A percentile compares a stretch with the other conserved stretches of the same genome.
phyloP scores from a whole-genome alignment of 345 rosid species.

The Gynandropsis gynandra region DNA sequence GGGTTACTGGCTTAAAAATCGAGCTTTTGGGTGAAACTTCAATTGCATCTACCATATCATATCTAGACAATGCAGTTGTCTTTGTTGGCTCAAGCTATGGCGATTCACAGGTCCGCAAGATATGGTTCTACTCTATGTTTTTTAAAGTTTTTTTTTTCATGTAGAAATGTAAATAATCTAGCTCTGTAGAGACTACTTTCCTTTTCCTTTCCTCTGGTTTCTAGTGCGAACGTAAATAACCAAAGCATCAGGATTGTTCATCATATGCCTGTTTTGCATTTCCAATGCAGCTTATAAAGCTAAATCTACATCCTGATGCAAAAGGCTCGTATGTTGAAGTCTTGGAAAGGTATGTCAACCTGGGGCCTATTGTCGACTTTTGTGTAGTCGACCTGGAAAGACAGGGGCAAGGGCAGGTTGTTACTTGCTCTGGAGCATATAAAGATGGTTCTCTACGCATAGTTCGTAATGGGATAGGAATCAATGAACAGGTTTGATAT shows the following conservation, averaged over 20 bases:
- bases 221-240: not conserved
- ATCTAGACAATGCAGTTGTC: constrained; percentile 81
- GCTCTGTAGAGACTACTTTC: constrained; percentile 1
- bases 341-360: constrained; percentile 74
- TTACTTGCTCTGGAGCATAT: constrained; percentile 93
- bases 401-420: constrained; percentile 99
- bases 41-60: constrained; percentile 83
- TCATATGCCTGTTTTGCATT: constrained; percentile 3
- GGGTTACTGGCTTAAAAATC: constrained; percentile 92
- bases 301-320: constrained; percentile 77
- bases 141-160: not conserved
- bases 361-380: constrained; percentile 93
- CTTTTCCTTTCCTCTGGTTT: constrained; percentile 4
- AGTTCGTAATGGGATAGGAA: constrained; percentile 96
- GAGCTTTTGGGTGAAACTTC: constrained; percentile 98
- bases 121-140: not conserved
- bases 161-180: constrained; percentile 4
- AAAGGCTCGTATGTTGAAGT: constrained; percentile 89
- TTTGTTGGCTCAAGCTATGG: constrained; percentile 93
- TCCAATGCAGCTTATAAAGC: constrained; percentile 64
- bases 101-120: constrained; percentile 68
- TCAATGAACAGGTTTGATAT: constrained; percentile 75
- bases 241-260: constrained; percentile 5
- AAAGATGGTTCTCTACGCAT: constrained; percentile 97
- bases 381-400: constrained; percentile 96